Conservation (phyloP, 441 rosid species). For the Cnidoscolus chayamansa region DNA sequence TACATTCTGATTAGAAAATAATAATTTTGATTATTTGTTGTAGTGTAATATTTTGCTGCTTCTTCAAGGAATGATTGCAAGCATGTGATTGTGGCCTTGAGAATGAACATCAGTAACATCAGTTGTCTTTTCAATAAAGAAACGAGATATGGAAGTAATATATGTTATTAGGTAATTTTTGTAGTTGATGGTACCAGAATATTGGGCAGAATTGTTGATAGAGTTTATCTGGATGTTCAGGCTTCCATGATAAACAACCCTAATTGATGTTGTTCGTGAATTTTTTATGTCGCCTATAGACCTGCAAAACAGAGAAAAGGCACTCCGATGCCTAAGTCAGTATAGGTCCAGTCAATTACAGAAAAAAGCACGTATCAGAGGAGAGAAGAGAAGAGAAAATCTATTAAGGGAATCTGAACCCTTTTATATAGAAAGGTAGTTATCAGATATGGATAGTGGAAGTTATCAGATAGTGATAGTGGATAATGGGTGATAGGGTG, state of each 20-base stretch:
- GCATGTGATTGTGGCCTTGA: conserved; percentile 12
- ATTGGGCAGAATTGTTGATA: background rate
- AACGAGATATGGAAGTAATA: background rate
- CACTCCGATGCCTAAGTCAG: no score
- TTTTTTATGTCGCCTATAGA: no score
- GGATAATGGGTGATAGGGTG: no score
- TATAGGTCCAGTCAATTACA: no score
- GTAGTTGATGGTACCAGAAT: background rate
- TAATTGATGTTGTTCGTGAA: no score
- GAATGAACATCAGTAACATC: background rate
- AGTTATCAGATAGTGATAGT: no score
- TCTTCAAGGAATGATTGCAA: background rate
- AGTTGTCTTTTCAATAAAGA: background rate
- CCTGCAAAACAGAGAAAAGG: no score
- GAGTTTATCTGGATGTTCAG: conserved; percentile 11
- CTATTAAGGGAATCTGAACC: no score
- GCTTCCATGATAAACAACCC: conserved; percentile 6
- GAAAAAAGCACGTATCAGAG: no score
- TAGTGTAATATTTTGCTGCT: background rate
- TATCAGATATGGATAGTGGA: no score
- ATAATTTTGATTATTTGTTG: background rate
- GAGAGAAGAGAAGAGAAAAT: no score
- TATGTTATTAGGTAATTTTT: background rate
- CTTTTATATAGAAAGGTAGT: no score
- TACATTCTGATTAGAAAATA: background rate